Evolutionary conservation across 352 stramenopile species (phyloP).

Genomic region (Globisporangium perplexum): DNA sequence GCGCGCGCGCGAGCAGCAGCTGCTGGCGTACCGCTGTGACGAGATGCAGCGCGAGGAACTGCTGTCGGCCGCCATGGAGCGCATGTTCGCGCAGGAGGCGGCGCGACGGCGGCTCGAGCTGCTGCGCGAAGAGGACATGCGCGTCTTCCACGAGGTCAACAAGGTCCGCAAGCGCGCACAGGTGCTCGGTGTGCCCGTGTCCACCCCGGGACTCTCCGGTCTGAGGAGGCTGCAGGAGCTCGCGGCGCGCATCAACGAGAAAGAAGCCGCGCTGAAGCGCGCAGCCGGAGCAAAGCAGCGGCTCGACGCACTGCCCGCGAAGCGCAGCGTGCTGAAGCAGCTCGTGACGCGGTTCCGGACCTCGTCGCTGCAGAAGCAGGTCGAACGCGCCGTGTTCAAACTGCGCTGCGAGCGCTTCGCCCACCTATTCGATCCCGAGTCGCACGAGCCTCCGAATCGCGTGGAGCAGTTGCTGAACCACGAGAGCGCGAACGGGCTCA

Average conservation of each 20-base stretch:
- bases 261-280: constrained; percentile 21
- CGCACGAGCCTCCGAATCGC: background rate
- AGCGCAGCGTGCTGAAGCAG: constrained; percentile 19
- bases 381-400: constrained; percentile 37
- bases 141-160: constrained; percentile 22
- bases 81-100: constrained; percentile 20
- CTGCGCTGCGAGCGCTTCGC: constrained; percentile 35
- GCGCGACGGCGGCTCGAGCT: constrained; percentile 15
- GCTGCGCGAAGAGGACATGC: constrained; percentile 34
- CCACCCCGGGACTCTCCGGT: constrained; percentile 25
- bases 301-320: constrained; percentile 39
- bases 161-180: constrained; percentile 20
- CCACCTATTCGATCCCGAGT: constrained; percentile 25
- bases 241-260: constrained; percentile 25
- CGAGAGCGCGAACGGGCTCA: constrained; percentile 54
- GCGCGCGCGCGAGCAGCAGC: constrained; percentile 26
- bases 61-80: constrained; percentile 38
- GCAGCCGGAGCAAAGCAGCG: constrained; percentile 22
- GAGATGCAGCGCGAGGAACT: constrained; percentile 53
- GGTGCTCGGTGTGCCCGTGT: constrained; percentile 24
- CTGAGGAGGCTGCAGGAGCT: constrained; percentile 27
- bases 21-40: constrained; percentile 22
- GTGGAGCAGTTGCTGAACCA: constrained; percentile 25
- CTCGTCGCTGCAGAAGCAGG: constrained; percentile 28
- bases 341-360: constrained; percentile 30